These are phyloP conservation scores for Phlebiopsis gigantea DNA, from an alignment of 768 basidiomycete genomes.

Conservation along the genomic window DNA sequence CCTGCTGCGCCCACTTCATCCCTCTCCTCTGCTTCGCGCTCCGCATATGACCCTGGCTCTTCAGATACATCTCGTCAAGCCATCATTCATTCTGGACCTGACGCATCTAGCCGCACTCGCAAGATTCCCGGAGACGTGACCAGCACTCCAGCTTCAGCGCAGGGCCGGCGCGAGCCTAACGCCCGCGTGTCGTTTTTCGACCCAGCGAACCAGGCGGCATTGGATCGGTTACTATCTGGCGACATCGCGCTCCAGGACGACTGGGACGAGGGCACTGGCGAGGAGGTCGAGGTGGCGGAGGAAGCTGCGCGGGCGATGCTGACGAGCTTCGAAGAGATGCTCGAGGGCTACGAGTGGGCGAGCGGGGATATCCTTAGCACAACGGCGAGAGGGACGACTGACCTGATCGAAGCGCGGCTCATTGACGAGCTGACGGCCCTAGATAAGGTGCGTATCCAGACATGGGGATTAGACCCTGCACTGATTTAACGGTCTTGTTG, in stretches of 20 bases:
- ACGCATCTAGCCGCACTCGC: constrained; percentile 7
- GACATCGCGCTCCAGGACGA: constrained; percentile 37
- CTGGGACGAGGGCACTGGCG: constrained; percentile 35
- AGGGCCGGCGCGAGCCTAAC: constrained; percentile 53
- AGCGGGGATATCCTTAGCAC: constrained; percentile 71
- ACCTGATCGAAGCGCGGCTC: constrained; percentile 86
- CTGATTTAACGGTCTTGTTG: not conserved
- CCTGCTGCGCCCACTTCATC: constrained; percentile 6
- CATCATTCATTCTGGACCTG: not conserved
- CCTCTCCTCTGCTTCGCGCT: constrained; percentile 7
- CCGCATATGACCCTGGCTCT: constrained; percentile 1
- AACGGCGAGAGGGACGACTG: constrained; percentile 68
- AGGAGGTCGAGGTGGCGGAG: constrained; percentile 40
- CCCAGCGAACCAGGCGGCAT: constrained; percentile 64
- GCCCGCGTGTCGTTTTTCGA: constrained; percentile 81
- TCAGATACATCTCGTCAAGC: not conserved
- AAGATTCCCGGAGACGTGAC: not conserved
- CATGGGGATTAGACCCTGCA: not conserved
- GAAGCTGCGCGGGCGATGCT: constrained; percentile 79
- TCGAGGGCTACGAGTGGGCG: constrained; percentile 98
- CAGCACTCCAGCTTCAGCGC: constrained; percentile 24
- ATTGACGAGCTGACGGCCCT: constrained; percentile 88
- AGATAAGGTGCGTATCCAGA: constrained; percentile 72
- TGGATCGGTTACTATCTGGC: constrained; percentile 63
- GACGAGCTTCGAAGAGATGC: constrained; percentile 94